These are phyloP conservation scores for Fusarium marasasianum DNA, from an alignment of 2,329 filamentous ascomycete species.

Conservation along the genomic window DNA sequence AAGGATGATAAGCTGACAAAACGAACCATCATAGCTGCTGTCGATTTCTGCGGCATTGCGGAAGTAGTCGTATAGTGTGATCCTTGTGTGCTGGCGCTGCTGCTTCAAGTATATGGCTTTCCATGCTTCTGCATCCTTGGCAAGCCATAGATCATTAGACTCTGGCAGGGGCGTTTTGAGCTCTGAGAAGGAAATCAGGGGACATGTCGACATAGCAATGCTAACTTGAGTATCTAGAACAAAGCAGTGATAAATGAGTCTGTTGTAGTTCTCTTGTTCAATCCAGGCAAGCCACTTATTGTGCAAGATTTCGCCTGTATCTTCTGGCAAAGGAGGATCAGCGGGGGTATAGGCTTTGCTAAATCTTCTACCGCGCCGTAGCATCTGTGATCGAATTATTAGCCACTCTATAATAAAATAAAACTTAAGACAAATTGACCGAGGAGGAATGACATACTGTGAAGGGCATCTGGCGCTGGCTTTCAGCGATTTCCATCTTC, in stretches of 20 bases:
- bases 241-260: neutral
- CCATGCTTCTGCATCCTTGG: neutral
- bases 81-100: neutral
- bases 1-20: neutral
- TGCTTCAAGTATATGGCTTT: neutral
- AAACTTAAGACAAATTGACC: too few relatives aligned
- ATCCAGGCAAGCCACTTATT: neutral
- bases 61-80: neutral
- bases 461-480: neutral
- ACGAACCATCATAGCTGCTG: neutral
- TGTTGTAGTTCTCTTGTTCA: neutral
- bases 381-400: neutral
- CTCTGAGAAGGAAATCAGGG: neutral
- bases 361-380: neutral
- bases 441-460: neutral
- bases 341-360: neutral
- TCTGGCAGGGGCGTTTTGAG: neutral
- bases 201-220: neutral
- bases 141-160: neutral
- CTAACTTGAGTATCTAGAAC: neutral
- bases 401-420: rapidly evolving
- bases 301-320: neutral
- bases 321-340: neutral
- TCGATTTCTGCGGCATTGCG: neutral
- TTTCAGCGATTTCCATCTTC: neutral